These are phyloP conservation scores for Eurotiales sp. DNA, from an alignment of 2,329 filamentous ascomycete species.

Conservation along the genomic window DNA sequence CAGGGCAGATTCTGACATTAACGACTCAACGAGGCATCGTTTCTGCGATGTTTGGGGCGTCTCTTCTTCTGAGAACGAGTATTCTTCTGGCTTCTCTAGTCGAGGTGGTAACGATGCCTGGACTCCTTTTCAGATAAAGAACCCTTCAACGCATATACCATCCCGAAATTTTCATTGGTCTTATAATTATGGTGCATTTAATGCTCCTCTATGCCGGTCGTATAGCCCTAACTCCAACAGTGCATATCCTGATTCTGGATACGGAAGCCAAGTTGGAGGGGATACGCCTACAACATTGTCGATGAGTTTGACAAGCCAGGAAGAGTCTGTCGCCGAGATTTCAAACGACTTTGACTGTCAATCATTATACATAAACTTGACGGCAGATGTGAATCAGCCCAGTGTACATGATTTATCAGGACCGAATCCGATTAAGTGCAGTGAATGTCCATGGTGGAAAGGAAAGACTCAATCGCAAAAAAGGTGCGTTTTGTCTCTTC, in stretches of 20 bases:
- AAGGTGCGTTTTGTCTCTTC: conserved; percentile 25
- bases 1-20: neutral
- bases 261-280: conserved; percentile 28
- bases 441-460: conserved; percentile 48
- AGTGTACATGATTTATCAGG: no score
- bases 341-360: neutral
- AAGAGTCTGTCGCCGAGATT: neutral
- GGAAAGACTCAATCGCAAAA: conserved; percentile 41
- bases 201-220: neutral
- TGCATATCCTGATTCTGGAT: conserved; percentile 32
- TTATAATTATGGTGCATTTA: neutral
- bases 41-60: neutral
- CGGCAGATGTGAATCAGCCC: neutral
- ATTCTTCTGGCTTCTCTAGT: neutral
- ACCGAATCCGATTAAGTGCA: conserved; percentile 33
- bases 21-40: neutral
- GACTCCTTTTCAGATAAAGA: neutral
- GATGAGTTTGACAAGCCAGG: neutral
- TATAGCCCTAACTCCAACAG: neutral
- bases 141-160: neutral
- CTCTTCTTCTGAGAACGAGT: neutral
- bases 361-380: neutral
- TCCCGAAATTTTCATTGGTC: conserved; percentile 12
- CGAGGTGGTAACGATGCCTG: neutral
- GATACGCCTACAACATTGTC: neutral